Conservation (phyloP, 805 yeast genomes). For the Saturnispora halmiae region DNA sequence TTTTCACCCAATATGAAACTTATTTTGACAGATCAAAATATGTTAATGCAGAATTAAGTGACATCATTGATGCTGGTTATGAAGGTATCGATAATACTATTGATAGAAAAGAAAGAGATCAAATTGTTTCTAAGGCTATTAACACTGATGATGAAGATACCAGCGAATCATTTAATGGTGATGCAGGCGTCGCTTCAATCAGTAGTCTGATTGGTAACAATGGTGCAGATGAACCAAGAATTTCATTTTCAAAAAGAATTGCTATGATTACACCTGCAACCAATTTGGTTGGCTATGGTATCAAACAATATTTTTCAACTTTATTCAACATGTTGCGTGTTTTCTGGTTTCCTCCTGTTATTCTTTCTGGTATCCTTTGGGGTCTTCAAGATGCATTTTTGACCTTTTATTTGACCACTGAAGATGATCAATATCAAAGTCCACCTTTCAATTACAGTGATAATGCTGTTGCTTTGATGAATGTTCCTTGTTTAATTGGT, state of each 20-base stretch:
- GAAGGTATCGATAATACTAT: constrained; percentile 3
- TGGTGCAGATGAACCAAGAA: constrained; percentile 35
- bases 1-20: constrained; percentile 66
- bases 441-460: constrained; percentile 59
- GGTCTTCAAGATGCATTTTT: constrained; percentile 72
- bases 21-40: constrained; percentile 47
- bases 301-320: constrained; percentile 53
- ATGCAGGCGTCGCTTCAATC: constrained; percentile 3
- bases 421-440: constrained; percentile 56
- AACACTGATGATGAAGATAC: background rate
- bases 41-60: constrained; percentile 9
- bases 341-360: constrained; percentile 54
- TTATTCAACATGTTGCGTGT: constrained; percentile 43
- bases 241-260: constrained; percentile 38
- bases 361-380: constrained; percentile 66
- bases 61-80: constrained; percentile 3
- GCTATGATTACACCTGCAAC: constrained; percentile 47
- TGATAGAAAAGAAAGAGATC: constrained; percentile 5
- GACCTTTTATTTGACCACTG: constrained; percentile 66
- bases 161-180: no score
- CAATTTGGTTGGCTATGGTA: constrained; percentile 53
- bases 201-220: constrained; percentile 18
- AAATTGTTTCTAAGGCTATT: constrained; percentile 4
- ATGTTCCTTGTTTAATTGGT: constrained; percentile 59
- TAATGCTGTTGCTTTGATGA: constrained; percentile 66